Evolutionary conservation across 176 grass and related monocot genomes (phyloP).

Genomic region (Melocanna baccifera): DNA sequence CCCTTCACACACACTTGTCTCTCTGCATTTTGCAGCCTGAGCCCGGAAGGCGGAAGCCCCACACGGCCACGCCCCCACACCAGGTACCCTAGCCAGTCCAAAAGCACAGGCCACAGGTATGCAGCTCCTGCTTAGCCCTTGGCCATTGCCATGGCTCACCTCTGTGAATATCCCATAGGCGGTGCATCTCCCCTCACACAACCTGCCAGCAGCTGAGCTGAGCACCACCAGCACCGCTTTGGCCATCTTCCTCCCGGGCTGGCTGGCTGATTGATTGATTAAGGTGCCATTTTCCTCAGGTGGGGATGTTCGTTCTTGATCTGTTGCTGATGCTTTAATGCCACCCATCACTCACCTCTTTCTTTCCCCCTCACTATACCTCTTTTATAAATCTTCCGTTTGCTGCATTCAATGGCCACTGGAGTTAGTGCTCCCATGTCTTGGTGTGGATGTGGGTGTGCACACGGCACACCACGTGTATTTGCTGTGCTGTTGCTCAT

Average conservation of each 20-base stretch:
- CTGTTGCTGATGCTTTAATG: constrained; percentile 22
- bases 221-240: neutral
- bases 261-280: neutral
- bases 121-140: constrained; percentile 1
- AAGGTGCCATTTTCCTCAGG: constrained; percentile 49
- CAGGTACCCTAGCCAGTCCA: neutral
- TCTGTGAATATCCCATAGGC: neutral
- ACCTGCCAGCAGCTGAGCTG: neutral
- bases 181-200: neutral
- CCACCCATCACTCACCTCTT: constrained; percentile 41
- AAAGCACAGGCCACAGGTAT: neutral
- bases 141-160: constrained; percentile 19
- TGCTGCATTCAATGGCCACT: constrained; percentile 51
- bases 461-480: constrained; percentile 15
- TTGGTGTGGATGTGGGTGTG: constrained; percentile 32
- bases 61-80: too few species aligned
- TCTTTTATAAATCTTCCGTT: constrained; percentile 32
- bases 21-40: neutral
- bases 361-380: neutral
- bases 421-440: constrained; percentile 51
- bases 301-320: constrained; percentile 43
- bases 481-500: constrained; percentile 46
- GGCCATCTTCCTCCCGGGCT: neutral
- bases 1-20: constrained; percentile 39
- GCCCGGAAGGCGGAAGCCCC: too few species aligned